Base-by-base conservation (phyloP, 495 filamentous ascomycete genomes). In the Halenospora varia region DNA sequence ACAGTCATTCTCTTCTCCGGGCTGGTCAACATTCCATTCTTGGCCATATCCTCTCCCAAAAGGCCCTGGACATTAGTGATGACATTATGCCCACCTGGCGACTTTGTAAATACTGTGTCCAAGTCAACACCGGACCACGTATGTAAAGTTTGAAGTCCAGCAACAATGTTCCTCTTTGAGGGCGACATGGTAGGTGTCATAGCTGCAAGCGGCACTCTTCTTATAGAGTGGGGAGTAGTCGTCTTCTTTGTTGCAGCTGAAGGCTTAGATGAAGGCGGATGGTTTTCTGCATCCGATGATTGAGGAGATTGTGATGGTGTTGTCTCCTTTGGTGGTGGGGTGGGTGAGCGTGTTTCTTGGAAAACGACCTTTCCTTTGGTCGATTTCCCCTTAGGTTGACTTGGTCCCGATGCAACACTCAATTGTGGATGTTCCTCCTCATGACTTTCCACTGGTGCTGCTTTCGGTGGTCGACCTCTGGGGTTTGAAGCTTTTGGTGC, bases 1-100 rank as follows among this genome's bases (percentile, higher is more conserved):
- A 97, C 90, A 0, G 84, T 90, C 90, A 98, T 92, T 40, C 80
- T 81, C 76, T 87, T 90, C 75, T 97, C 93, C 0, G 84, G 84
- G 59, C 77, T 87, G 1, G 82, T 85, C 59, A 98, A 69, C n/a
- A 79, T 78, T 23, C 56, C 64, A 11, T 74, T 77, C 58, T 79
- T 81, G 9, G 66, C 71, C 51, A 79, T 68, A 0, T 49, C 45
- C 17, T 48, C 53, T 15, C 53, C 50, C 6, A 68, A 46, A 6
- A 65, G 15, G 10, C 55, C 62, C 49, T 53, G 24, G 10, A 11
- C 15, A 6, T 41, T 53, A 2, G 3, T 22, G n/a, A 42, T 40
- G 3, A 18, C 18, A 23, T 64, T 56, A 25, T 57, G 52, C 22
- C 24, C 58, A 6, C 49, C 29, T 15, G 60, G 63, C 15, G 61